These are phyloP conservation scores for Lathyrus tuberosus DNA, from an alignment of 306 rosid species.

Conservation along the genomic window DNA sequence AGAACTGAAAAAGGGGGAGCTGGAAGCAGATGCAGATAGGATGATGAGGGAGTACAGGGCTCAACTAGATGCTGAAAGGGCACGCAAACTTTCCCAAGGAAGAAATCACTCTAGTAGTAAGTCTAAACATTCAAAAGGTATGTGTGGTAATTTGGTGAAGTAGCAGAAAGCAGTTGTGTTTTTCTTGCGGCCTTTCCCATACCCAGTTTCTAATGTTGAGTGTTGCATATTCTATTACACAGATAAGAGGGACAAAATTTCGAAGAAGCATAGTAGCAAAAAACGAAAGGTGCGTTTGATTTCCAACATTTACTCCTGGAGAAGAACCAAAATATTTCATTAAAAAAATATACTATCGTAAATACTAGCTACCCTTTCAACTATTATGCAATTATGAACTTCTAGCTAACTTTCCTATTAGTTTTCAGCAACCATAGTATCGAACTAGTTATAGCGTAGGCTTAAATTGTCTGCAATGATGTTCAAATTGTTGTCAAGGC, in stretches of 20 bases:
- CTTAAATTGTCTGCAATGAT: slow-evolving; percentile 24
- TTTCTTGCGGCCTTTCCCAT: slow-evolving; percentile 5
- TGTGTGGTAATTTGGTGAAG: slow-evolving; percentile 31
- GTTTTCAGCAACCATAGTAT: slow-evolving; percentile 21
- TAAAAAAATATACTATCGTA: slow-evolving; percentile 3
- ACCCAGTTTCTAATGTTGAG: slow-evolving; percentile 34
- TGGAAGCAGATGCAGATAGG: slow-evolving; percentile 90
- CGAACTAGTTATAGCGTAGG: not conserved
- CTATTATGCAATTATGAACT: slow-evolving; percentile 22
- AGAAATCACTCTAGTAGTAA: slow-evolving; percentile 79
- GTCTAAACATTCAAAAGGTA: slow-evolving; percentile 75
- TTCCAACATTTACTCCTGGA: slow-evolving; percentile 32
- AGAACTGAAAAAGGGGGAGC: slow-evolving; percentile 85
- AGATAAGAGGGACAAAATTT: slow-evolving; percentile 78
- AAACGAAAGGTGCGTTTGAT: slow-evolving; percentile 76
- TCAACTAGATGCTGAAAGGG: slow-evolving; percentile 96
- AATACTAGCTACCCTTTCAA: not conserved
- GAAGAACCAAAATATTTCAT: slow-evolving; percentile 33
- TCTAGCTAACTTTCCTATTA: slow-evolving; percentile 23
- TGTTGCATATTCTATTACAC: slow-evolving; percentile 41
- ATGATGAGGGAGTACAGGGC: slow-evolving; percentile 99
- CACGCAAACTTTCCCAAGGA: slow-evolving; percentile 88
- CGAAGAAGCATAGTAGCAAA: slow-evolving; percentile 89
- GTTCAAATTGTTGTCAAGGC: not conserved
- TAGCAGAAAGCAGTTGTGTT: slow-evolving; percentile 12